Conservation (phyloP, 139 green algal species). For the Micractinium sp. region DNA sequence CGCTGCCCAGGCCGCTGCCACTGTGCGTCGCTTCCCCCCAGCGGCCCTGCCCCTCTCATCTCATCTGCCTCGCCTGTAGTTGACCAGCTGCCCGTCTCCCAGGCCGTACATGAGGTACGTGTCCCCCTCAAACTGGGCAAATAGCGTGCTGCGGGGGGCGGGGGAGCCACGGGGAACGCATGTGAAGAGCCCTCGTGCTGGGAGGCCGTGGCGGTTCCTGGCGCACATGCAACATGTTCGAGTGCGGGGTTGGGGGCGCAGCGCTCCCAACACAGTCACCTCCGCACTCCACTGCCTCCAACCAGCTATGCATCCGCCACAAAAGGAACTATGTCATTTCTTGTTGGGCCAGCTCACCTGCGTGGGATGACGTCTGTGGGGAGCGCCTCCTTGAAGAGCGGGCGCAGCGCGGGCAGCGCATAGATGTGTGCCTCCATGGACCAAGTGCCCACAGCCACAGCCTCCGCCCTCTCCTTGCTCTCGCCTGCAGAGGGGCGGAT, state of each 20-base stretch:
- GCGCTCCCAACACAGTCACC: too few species aligned
- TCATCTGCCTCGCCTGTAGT: conserved; percentile 21
- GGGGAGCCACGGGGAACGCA: not conserved
- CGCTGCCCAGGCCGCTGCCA: too few species aligned
- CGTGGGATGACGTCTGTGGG: conserved; percentile 84
- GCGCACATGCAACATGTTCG: too few species aligned
- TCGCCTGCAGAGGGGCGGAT: not conserved
- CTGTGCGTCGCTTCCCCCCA: not conserved
- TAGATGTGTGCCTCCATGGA: conserved; percentile 56
- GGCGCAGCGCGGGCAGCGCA: conserved; percentile 56
- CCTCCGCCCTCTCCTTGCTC: conserved; percentile 20
- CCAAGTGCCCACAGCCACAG: conserved; percentile 80
- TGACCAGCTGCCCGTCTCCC: conserved; percentile 54
- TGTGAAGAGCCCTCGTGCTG: too few species aligned
- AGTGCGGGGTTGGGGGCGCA: too few species aligned
- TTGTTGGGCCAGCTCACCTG: conserved; percentile 49
- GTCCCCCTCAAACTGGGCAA: conserved; percentile 83
- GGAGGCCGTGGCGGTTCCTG: too few species aligned
- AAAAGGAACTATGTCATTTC: too few species aligned
- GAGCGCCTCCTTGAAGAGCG: conserved; percentile 54
- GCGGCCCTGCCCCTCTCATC: not conserved
- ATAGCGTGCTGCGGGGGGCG: conserved; percentile 68
- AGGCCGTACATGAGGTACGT: conserved; percentile 84
- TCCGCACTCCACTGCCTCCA: too few species aligned
- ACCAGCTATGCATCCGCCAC: too few species aligned